A percentile compares a stretch with the other conserved stretches of the same genome.
Evolutionary conservation across 208 protist species (phyloP).

Genomic region (Leishmania amazonensis): DNA sequence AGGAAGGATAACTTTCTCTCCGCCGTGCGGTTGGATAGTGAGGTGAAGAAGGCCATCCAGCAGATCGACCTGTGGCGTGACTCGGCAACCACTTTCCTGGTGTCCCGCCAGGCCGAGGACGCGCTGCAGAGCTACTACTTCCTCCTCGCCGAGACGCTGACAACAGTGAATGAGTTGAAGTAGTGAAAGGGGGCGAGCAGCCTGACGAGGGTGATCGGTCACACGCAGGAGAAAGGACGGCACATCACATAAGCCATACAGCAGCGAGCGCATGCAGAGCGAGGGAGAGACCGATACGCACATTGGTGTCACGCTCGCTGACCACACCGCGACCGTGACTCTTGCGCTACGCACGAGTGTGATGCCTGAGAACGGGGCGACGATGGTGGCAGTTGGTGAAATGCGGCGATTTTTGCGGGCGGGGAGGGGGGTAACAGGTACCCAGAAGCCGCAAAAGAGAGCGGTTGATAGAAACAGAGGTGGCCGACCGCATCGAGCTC

Average conservation of each 20-base stretch:
- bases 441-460: not conserved
- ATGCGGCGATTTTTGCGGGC: too few relatives aligned
- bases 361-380: not conserved
- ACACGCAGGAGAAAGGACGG: not conserved
- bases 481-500: not conserved
- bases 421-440: too few relatives aligned
- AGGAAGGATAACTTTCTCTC: constrained; percentile 19
- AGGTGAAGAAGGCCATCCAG: constrained; percentile 47
- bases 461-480: not conserved
- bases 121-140: constrained; percentile 67
- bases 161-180: constrained; percentile 39
- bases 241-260: not conserved
- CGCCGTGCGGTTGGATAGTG: constrained; percentile 34
- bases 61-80: constrained; percentile 70
- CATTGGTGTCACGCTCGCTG: not conserved
- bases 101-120: constrained; percentile 65
- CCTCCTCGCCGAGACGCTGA: constrained; percentile 71
- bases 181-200: not conserved
- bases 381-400: not conserved
- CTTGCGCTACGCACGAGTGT: not conserved
- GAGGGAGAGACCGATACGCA: too few relatives aligned
- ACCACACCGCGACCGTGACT: not conserved
- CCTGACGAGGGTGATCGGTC: not conserved
- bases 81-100: constrained; percentile 54
- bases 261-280: not conserved